Percentiles rank a stretch among this genome's conserved stretches.
Evolutionary conservation across 139 green algal species (phyloP).

Genomic region (Coccomyxa sp.): DNA sequence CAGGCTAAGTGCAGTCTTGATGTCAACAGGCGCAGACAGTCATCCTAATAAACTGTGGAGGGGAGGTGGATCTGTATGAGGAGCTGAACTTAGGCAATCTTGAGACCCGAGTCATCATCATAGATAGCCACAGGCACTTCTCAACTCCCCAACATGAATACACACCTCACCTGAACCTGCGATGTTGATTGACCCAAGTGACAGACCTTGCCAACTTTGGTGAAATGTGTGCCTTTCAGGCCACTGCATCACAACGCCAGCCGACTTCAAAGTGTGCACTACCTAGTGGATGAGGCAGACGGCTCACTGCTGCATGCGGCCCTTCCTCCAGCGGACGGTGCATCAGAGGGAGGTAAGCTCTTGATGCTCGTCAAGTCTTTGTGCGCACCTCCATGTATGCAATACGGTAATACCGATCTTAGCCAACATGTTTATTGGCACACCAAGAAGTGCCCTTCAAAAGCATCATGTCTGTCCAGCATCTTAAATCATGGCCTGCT

Average conservation of each 20-base stretch:
- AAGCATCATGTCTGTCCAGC: neutral
- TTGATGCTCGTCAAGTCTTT: neutral
- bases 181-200: neutral
- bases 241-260: slow-evolving; percentile 28
- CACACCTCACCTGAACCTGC: neutral
- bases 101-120: slow-evolving; percentile 60
- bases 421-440: neutral
- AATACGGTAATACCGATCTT: neutral
- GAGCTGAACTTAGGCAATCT: slow-evolving; percentile 31
- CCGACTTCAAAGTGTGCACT: slow-evolving; percentile 13
- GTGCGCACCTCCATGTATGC: neutral
- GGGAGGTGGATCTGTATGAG: slow-evolving; percentile 45
- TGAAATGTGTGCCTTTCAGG: neutral
- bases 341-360: neutral
- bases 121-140: slow-evolving; percentile 69
- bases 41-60: slow-evolving; percentile 84
- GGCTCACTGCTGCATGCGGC: slow-evolving; percentile 4
- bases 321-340: neutral
- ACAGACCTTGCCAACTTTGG: neutral
- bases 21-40: slow-evolving; percentile 32
- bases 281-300: slow-evolving; percentile 25
- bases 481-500: neutral
- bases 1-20: neutral
- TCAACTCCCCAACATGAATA: neutral
- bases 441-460: neutral